Evolutionary conservation across 2,329 filamentous ascomycete species (phyloP).

Genomic region (Colletotrichum siamense): DNA sequence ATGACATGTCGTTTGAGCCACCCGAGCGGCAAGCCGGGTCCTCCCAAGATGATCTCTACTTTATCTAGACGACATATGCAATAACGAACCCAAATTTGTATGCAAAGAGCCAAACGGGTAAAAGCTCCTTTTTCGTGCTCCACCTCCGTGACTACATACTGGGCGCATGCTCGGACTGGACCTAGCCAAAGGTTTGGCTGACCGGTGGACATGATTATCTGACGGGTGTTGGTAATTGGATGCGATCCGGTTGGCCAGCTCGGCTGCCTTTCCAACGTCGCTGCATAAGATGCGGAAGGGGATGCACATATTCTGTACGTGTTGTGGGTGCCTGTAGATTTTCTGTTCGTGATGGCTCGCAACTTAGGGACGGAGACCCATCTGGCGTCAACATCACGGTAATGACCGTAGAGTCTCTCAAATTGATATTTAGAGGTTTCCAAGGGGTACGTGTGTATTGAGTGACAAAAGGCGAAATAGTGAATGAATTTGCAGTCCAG

Average conservation of each 20-base stretch:
- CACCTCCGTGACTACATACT: neutral
- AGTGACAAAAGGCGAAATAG: neutral
- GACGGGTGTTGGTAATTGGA: neutral
- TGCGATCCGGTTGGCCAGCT: neutral
- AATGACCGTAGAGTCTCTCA: neutral
- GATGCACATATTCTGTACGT: neutral
- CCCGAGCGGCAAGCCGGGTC: neutral
- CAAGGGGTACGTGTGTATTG: neutral
- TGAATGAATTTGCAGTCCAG: neutral
- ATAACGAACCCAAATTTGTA: neutral
- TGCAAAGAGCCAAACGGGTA: neutral
- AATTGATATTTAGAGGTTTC: neutral
- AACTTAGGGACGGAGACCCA: neutral
- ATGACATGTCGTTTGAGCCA: neutral
- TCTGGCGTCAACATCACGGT: neutral
- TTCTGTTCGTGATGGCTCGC: neutral
- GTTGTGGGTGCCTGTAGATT: neutral
- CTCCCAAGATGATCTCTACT: neutral
- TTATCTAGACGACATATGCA: neutral
- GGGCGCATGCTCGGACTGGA: neutral
- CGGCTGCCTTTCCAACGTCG: neutral
- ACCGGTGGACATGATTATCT: neutral
- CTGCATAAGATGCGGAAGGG: neutral
- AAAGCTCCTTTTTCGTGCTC: neutral
- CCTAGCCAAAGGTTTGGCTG: neutral